phyloP scores from a whole-genome alignment of 2,329 filamentous ascomycete genomes.

The Exophiala sp. region DNA sequence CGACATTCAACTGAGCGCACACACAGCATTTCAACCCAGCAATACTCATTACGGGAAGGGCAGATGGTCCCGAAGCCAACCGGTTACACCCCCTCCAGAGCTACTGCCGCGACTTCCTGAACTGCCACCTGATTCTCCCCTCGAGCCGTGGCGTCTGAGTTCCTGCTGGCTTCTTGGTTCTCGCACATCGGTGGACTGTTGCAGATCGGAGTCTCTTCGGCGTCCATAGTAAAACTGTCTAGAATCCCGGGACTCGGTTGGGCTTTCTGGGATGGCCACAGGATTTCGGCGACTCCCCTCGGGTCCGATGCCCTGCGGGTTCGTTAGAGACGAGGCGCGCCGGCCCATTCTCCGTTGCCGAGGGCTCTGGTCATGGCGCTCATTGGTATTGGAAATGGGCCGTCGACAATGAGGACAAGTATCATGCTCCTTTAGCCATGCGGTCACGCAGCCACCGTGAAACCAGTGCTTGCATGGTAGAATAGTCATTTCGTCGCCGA shows the following conservation, averaged over 20 bases:
- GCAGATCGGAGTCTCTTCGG: slow-evolving; percentile 8
- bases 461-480: slow-evolving; percentile 94
- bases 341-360: slow-evolving; percentile 13
- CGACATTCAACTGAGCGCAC: no score
- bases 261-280: slow-evolving; percentile 9
- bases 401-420: slow-evolving; percentile 65
- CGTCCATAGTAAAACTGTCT: slow-evolving; percentile 21
- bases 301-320: slow-evolving; percentile 12
- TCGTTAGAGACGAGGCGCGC: slow-evolving; percentile 19
- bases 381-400: slow-evolving; percentile 32
- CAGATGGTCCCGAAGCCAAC: slow-evolving; percentile 30
- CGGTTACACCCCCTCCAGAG: slow-evolving; percentile 26
- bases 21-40: background rate
- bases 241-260: slow-evolving; percentile 26
- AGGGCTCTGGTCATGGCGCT: slow-evolving; percentile 7
- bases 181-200: slow-evolving; percentile 15
- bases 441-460: slow-evolving; percentile 70
- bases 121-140: slow-evolving; percentile 11
- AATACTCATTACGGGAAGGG: slow-evolving; percentile 15
- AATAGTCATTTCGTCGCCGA: slow-evolving; percentile 67
- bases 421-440: slow-evolving; percentile 86
- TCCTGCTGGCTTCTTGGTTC: slow-evolving; percentile 25
- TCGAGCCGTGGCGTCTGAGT: slow-evolving; percentile 10
- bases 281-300: slow-evolving; percentile 28
- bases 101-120: slow-evolving; percentile 9